Evolutionary conservation across 2,329 filamentous ascomycete species (phyloP).

Genomic region (Cladosporium colombiae): DNA sequence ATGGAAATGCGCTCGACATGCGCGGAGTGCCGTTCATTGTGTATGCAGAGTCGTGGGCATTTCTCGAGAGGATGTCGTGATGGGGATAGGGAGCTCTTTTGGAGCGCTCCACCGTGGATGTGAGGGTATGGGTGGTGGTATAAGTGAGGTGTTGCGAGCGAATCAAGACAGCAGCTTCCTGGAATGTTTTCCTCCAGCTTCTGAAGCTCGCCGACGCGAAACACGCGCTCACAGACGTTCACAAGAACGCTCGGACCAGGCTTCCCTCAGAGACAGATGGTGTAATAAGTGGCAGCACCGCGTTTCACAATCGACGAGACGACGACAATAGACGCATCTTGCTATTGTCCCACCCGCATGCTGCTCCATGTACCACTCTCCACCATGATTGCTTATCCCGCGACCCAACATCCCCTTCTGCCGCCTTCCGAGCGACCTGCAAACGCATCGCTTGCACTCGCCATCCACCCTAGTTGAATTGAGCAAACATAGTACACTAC

Average conservation of each 20-base stretch:
- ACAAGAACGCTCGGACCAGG: neutral
- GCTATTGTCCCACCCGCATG: conserved; percentile 3
- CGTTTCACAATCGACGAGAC: conserved; percentile 5
- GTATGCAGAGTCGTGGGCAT: conserved; percentile 11
- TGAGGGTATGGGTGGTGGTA: neutral
- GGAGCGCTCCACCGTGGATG: neutral
- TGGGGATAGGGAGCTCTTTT: neutral
- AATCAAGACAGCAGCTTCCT: conserved; percentile 3
- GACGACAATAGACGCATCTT: neutral
- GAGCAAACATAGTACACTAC: neutral
- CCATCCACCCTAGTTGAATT: neutral
- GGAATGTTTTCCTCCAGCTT: conserved; percentile 1
- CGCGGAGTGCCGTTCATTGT: conserved; percentile 23
- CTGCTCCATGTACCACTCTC: neutral
- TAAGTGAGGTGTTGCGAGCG: neutral
- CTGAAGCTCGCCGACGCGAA: conserved; percentile 1
- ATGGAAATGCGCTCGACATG: conserved; percentile 63
- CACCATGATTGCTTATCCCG: neutral
- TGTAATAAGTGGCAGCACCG: neutral
- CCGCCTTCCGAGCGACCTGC: neutral
- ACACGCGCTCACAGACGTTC: neutral
- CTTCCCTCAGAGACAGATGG: neutral
- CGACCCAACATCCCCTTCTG: neutral
- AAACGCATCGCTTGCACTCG: neutral
- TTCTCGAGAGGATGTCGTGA: neutral